A percentile compares a stretch with the other conserved stretches of the same genome.
Conservation (phyloP, 176 grass and related monocot species). For the Raddia guianensis region DNA sequence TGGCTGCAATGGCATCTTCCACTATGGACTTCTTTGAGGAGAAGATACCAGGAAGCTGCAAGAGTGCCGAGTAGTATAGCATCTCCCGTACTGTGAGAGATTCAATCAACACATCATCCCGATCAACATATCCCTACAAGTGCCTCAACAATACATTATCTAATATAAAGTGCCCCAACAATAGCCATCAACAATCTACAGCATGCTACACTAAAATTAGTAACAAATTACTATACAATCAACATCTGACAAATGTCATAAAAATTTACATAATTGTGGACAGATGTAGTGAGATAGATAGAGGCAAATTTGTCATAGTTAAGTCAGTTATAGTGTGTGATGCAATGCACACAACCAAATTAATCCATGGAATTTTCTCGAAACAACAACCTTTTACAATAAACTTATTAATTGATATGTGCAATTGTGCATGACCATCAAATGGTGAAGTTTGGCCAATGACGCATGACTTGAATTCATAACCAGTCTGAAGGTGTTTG, state of each 20-base stretch:
- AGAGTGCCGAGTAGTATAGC: conserved; percentile 74
- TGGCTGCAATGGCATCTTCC: conserved; percentile 78
- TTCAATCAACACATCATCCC: conserved; percentile 75
- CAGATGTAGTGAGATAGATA: neutral
- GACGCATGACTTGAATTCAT: neutral
- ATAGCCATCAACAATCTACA: neutral
- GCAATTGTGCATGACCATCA: neutral
- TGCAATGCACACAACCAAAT: neutral
- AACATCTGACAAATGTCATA: neutral
- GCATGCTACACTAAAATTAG: neutral
- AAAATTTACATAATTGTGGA: neutral
- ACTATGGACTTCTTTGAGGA: conserved; percentile 65
- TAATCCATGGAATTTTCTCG: neutral
- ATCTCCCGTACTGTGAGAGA: conserved; percentile 92
- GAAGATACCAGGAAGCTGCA: conserved; percentile 81
- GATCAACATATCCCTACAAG: conserved; percentile 83
- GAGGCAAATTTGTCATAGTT: neutral
- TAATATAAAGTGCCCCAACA: conserved; percentile 7
- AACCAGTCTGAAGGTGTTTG: neutral
- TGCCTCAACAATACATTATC: neutral
- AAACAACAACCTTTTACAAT: neutral
- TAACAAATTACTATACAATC: neutral
- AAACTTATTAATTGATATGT: neutral
- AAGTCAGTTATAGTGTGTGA: neutral
- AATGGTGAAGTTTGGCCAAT: neutral